Conservation (phyloP, 352 stramenopile genomes). For the Globisporangium megalacanthum region DNA sequence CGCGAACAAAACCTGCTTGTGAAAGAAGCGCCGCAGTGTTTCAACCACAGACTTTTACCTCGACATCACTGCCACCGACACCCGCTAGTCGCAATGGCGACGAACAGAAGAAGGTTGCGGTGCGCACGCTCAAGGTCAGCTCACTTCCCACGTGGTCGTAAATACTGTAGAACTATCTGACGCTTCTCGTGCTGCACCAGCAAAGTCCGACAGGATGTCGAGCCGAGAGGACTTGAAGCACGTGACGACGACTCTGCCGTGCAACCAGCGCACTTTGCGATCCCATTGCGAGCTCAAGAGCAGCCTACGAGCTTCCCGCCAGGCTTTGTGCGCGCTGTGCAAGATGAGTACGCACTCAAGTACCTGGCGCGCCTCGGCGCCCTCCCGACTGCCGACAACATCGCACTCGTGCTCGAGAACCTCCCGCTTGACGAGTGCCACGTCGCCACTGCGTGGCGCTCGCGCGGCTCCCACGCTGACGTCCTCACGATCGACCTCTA, state of each 20-base stretch:
- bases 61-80: too few relatives aligned
- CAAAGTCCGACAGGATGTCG: conserved; percentile 11
- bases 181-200: too few relatives aligned
- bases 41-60: too few relatives aligned
- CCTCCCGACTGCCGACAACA: conserved; percentile 39
- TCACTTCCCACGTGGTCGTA: too few relatives aligned
- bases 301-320: conserved; percentile 33
- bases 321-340: conserved; percentile 34
- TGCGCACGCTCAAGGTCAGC: too few relatives aligned
- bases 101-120: too few relatives aligned
- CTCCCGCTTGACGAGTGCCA: conserved; percentile 60
- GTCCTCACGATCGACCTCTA: conserved; percentile 53
- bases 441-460: conserved; percentile 52
- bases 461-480: conserved; percentile 43
- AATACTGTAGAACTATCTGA: too few relatives aligned
- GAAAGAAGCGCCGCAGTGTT: too few relatives aligned
- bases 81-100: too few relatives aligned
- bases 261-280: conserved; percentile 41
- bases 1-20: too few relatives aligned
- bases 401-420: conserved; percentile 54
- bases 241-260: conserved; percentile 30
- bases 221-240: not conserved
- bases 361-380: conserved; percentile 64
- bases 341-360: conserved; percentile 69
- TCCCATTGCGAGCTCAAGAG: conserved; percentile 50